Percentiles rank a stretch among this genome's conserved stretches.
phyloP scores from a whole-genome alignment of 2,329 filamentous ascomycete genomes.

The Neonectria magnoliae region DNA sequence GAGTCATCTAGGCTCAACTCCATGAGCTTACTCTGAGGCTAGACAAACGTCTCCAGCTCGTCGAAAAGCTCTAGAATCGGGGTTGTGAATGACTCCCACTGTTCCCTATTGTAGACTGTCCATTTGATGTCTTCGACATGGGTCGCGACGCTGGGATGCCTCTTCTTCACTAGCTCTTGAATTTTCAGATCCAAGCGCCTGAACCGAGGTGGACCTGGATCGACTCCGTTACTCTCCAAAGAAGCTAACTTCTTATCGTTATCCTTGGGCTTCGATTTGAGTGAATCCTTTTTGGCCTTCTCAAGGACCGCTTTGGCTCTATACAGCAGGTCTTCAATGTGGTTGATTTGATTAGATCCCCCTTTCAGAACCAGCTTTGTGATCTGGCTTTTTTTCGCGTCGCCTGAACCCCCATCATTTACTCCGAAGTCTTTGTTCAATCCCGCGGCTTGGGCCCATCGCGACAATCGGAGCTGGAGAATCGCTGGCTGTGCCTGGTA shows the following conservation, averaged over 20 bases:
- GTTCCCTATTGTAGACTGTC: neutral
- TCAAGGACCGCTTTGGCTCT: neutral
- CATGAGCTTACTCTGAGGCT: neutral
- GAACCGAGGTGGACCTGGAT: neutral
- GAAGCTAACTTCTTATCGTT: neutral
- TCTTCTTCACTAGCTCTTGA: neutral
- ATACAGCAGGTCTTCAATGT: neutral
- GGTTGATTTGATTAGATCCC: neutral
- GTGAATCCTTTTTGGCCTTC: neutral
- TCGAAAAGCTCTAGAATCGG: neutral
- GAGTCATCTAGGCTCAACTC: neutral
- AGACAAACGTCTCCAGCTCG: neutral
- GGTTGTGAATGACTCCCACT: neutral
- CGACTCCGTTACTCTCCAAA: neutral
- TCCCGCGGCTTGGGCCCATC: neutral
- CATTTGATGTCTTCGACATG: neutral
- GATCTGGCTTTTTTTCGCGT: too few species aligned
- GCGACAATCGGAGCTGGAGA: neutral
- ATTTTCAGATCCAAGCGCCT: neutral
- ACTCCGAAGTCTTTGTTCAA: too few species aligned
- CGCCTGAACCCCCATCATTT: too few species aligned
- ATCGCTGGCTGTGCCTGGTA: neutral
- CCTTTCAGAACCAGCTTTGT: neutral
- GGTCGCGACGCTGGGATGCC: neutral
- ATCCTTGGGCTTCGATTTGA: neutral